Base-by-base conservation (phyloP, 2,329 filamentous ascomycete genomes). In the Colletotrichum gloeosporioides region DNA sequence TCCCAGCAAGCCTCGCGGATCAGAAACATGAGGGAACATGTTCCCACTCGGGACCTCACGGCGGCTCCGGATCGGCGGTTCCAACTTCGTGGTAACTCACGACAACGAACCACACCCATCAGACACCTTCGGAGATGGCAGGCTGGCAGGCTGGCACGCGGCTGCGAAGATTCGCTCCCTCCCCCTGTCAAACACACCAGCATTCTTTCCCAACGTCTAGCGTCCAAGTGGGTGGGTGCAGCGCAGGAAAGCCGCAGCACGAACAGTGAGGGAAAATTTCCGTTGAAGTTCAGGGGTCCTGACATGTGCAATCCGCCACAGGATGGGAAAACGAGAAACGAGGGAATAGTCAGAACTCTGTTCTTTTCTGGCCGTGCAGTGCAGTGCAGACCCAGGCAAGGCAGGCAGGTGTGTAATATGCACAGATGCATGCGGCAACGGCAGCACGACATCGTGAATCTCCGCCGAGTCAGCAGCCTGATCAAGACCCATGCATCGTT, bases 361-460 rank as follows among this genome's bases (percentile, higher is more conserved):
- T 36, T 68, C 34, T 18, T 55, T 9, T 16, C 22, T 29, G 55
- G 44, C 44, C 44, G n/a, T 63, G 59, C 59, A 34, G 31, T 36
- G 32, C 53, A 57, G 36, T 8, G 16, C 36, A 39, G 49, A 69
- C n/a, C n/a, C 44, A 49, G 39, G 39, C 3, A n/a, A 49, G 39
- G 39, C 39, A 32, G 31, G 31, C 31, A 49, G 39, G 39, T 49
- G n/a, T n/a, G 39, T 22, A 53, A 53, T 29, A 22, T 44, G 34
- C 70, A 61, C 69, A 68, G 8, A n/a, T 74, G 70, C 64, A 75
- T 49, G 39, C 34, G 32, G 65, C 32, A 53, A 53, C 68, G 34
- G 57, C 74, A 64, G 71, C 71, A 76, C 74, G 74, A 76, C 71
- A 76, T 76, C 71, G 62, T 69, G 70, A 32, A 76, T 76, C 74